A percentile compares a stretch with the other conserved stretches of the same genome.
These are phyloP conservation scores for Alternaria conjuncta DNA, from an alignment of 2,329 filamentous ascomycete species.

Conservation along the genomic window DNA sequence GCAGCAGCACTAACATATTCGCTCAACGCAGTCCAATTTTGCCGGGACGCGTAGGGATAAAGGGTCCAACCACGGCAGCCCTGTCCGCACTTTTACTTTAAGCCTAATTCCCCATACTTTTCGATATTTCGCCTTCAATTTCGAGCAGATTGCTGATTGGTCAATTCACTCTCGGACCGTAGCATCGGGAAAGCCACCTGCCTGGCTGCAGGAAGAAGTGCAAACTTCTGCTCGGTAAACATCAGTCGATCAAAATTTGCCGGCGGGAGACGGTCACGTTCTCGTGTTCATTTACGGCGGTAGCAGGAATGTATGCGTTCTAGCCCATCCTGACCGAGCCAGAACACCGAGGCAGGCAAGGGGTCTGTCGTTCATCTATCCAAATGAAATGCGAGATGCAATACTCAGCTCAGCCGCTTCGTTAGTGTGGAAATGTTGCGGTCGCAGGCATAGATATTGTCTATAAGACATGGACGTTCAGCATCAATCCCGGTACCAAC, in stretches of 20 bases:
- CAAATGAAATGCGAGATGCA: conserved; percentile 38
- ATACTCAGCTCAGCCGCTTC: conserved; percentile 17
- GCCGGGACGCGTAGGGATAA: conserved; percentile 26
- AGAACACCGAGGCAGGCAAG: conserved; percentile 20
- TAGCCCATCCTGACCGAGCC: conserved; percentile 20
- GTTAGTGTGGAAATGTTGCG: background rate
- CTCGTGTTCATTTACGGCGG: conserved; percentile 23
- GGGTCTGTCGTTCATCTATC: conserved; percentile 34
- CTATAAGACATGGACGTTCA: conserved; percentile 27
- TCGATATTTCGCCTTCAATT: conserved; percentile 24
- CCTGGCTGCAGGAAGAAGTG: conserved; percentile 9
- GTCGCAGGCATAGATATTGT: conserved; percentile 4
- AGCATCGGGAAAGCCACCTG: conserved; percentile 26
- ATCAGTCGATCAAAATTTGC: conserved; percentile 19
- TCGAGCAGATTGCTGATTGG: conserved; percentile 27
- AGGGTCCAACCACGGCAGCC: conserved; percentile 22
- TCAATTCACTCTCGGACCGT: conserved; percentile 17
- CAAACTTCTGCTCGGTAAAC: conserved; percentile 15
- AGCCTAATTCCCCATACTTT: conserved; percentile 32
- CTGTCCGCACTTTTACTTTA: conserved; percentile 33
- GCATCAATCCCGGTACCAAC: conserved; percentile 8
- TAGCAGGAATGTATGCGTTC: conserved; percentile 19
- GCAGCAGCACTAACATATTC: conserved; percentile 4
- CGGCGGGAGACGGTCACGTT: conserved; percentile 19
- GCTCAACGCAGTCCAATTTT: conserved; percentile 30